Conservation (phyloP, 2,329 filamentous ascomycete genomes). For the Cytospora leucostoma region DNA sequence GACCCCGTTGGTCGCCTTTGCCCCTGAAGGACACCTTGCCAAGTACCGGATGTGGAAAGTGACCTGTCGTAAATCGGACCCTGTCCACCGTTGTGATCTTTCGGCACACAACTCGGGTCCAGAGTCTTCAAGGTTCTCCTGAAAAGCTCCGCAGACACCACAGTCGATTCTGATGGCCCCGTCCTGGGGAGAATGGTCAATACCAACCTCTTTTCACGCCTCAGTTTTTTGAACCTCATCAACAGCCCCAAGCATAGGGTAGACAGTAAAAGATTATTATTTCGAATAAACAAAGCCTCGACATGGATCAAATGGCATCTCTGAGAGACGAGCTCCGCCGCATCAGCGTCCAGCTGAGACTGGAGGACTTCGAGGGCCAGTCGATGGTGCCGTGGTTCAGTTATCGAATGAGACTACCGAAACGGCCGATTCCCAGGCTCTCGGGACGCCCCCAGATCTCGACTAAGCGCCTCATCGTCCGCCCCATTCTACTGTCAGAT, state of each 20-base stretch:
- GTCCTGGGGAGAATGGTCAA: too few species aligned
- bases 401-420: conserved; percentile 10
- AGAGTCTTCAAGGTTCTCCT: not conserved
- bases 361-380: not conserved
- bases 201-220: too few species aligned
- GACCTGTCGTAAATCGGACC: not conserved
- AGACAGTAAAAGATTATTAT: not conserved
- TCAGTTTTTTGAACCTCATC: not conserved
- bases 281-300: not conserved
- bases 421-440: not conserved
- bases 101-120: not conserved
- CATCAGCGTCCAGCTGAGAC: not conserved
- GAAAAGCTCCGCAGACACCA: not conserved
- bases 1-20: not conserved
- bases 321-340: not conserved
- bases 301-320: not conserved
- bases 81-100: not conserved
- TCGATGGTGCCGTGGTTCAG: conserved; percentile 11
- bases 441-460: conserved; percentile 7
- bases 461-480: conserved; percentile 7
- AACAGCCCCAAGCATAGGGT: not conserved
- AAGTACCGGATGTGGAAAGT: not conserved
- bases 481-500: conserved; percentile 5
- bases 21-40: not conserved
- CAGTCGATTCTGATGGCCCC: not conserved